phyloP scores from a whole-genome alignment of 2,329 filamentous ascomycete species.

The Didymella exigua region DNA sequence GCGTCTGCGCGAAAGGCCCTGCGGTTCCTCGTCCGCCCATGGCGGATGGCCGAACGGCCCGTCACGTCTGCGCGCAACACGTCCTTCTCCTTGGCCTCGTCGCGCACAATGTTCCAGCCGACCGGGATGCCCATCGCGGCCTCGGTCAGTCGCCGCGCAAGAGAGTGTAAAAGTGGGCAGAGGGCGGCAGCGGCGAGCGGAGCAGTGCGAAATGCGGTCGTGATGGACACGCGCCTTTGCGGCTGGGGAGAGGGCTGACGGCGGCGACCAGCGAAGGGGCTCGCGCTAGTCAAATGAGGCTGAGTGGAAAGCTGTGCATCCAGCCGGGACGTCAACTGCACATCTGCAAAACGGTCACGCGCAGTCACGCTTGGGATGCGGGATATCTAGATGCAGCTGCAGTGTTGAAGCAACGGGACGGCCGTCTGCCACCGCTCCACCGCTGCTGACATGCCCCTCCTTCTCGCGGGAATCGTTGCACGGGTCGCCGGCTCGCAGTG shows the following conservation, averaged over 20 bases:
- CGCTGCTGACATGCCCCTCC: background rate
- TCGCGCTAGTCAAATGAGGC: constrained; percentile 10
- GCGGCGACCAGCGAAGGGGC: constrained; percentile 3
- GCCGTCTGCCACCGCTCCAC: background rate
- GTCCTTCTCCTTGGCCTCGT: constrained; percentile 51
- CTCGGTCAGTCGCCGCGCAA: constrained; percentile 14
- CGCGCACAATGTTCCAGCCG: constrained; percentile 55
- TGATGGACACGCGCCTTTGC: constrained; percentile 29
- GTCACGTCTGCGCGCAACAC: constrained; percentile 59
- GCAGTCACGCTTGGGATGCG: no score
- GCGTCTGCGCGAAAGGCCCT: constrained; percentile 27
- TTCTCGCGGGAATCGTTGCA: background rate
- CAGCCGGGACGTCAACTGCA: background rate
- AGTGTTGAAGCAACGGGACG: background rate
- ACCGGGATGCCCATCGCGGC: constrained; percentile 60
- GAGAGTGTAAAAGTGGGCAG: constrained; percentile 19
- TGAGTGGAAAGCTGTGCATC: background rate
- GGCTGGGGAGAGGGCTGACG: background rate
- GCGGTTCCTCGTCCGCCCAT: constrained; percentile 34
- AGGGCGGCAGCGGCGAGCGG: constrained; percentile 14
- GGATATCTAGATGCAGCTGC: no score
- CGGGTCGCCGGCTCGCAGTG: background rate
- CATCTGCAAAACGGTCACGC: background rate
- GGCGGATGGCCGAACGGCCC: constrained; percentile 65
- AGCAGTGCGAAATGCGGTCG: background rate